Percentiles rank a stretch among this genome's conserved stretches.
Evolutionary conservation across 208 protist genomes (phyloP).

Genomic region (Balamuthia mandrillaris): DNA sequence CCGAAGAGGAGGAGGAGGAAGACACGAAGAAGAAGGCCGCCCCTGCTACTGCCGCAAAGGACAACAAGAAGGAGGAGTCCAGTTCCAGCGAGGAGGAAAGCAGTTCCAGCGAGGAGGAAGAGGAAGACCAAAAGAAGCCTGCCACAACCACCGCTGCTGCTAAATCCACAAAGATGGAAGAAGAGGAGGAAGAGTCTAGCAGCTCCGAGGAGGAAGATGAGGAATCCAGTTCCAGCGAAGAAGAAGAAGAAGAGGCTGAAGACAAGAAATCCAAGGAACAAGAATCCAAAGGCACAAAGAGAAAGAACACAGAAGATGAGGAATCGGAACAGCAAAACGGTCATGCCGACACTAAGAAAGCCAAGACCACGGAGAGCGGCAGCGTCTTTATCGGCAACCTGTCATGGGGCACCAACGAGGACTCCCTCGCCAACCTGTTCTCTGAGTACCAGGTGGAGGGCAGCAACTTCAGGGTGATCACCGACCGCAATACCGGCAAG

Average conservation of each 20-base stretch:
- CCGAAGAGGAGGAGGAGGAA: not conserved
- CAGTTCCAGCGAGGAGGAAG: not conserved
- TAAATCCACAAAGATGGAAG: not conserved
- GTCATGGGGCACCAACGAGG: not conserved
- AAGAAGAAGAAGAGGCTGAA: not conserved
- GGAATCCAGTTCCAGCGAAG: too few species aligned
- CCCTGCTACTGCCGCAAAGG: not conserved
- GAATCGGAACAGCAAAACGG: not conserved
- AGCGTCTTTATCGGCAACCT: slow-evolving; percentile 21
- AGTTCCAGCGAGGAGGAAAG: not conserved
- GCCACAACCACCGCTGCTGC: slow-evolving; percentile 1
- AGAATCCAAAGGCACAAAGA: not conserved
- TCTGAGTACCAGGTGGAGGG: not conserved
- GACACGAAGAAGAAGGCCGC: not conserved
- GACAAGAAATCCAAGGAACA: not conserved
- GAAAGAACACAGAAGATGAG: not conserved
- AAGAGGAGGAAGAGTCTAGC: not conserved
- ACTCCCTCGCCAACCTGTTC: not conserved
- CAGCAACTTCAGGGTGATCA: not conserved
- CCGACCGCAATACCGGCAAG: not conserved
- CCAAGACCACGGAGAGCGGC: not conserved
- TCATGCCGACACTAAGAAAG: not conserved
- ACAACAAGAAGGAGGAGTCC: not conserved
- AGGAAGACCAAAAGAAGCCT: not conserved
- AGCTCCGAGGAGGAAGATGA: not conserved